A percentile compares a stretch with the other conserved stretches of the same genome.
Evolutionary conservation across 2,329 filamentous ascomycete genomes (phyloP).

Genomic region (Cercospora zeina): DNA sequence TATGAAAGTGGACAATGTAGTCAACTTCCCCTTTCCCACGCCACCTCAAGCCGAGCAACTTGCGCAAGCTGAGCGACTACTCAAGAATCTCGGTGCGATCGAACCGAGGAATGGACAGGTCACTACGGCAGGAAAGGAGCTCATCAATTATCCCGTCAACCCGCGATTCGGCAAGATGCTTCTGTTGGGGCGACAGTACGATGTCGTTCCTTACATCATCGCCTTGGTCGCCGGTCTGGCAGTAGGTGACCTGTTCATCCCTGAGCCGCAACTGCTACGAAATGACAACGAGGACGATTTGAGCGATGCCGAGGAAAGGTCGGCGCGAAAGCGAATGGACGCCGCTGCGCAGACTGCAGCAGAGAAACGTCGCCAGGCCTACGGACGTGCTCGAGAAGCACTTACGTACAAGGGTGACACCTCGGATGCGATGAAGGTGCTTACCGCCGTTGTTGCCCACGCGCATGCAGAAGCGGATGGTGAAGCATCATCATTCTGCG

Average conservation of each 20-base stretch:
- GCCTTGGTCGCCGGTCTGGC: slow-evolving; percentile 86
- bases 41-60: slow-evolving; percentile 76
- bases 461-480: slow-evolving; percentile 53
- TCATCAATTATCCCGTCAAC: slow-evolving; percentile 86
- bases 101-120: slow-evolving; percentile 66
- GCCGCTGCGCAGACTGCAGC: slow-evolving; percentile 61
- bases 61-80: slow-evolving; percentile 78
- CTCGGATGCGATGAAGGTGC: slow-evolving; percentile 85
- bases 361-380: slow-evolving; percentile 63
- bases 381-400: slow-evolving; percentile 71
- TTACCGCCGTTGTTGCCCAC: slow-evolving; percentile 86
- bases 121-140: slow-evolving; percentile 74
- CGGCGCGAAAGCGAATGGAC: slow-evolving; percentile 51
- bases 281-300: slow-evolving; percentile 42
- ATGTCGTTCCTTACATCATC: slow-evolving; percentile 81
- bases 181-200: slow-evolving; percentile 79
- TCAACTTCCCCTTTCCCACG: slow-evolving; percentile 95
- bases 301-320: slow-evolving; percentile 39
- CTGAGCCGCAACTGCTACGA: slow-evolving; percentile 66
- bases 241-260: slow-evolving; percentile 82
- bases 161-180: slow-evolving; percentile 90
- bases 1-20: slow-evolving; percentile 86
- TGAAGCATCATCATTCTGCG: slow-evolving; percentile 62
- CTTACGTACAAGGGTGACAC: slow-evolving; percentile 79
- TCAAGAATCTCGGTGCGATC: slow-evolving; percentile 82